Evolutionary conservation across 805 yeast species (phyloP).

Genomic region (Saccharomycopsis vini): DNA sequence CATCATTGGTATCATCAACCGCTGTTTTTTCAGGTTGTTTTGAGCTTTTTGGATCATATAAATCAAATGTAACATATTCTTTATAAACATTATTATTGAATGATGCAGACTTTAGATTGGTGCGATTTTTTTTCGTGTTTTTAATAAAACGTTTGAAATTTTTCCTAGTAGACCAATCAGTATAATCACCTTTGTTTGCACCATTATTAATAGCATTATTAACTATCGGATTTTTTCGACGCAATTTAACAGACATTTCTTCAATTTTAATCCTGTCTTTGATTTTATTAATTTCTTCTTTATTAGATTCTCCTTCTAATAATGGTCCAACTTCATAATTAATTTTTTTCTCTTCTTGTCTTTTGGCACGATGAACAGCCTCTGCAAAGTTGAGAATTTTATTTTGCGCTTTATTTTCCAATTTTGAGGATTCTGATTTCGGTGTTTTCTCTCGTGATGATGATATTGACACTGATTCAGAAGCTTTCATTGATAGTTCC

Average conservation of each 20-base stretch:
- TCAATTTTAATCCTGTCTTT: constrained; percentile 2
- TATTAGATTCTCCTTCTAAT: neutral
- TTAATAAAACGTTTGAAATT: constrained; percentile 8
- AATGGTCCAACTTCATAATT: constrained; percentile 4
- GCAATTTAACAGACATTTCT: neutral
- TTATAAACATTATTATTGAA: neutral
- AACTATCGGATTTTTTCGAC: neutral
- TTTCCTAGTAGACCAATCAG: constrained; percentile 6
- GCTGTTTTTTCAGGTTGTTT: too few relatives aligned
- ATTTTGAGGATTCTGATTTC: neutral
- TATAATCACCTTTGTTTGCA: neutral
- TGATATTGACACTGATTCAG: too few relatives aligned
- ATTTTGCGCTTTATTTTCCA: neutral
- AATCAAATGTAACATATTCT: neutral
- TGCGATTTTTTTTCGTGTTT: neutral
- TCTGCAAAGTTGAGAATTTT: constrained; percentile 4
- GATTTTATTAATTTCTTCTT: constrained; percentile 6
- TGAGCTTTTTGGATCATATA: too few relatives aligned
- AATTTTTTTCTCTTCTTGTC: constrained; percentile 2
- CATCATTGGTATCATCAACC: too few relatives aligned
- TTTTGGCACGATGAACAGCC: constrained; percentile 7
- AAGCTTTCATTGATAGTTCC: neutral
- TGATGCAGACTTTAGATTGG: too few relatives aligned
- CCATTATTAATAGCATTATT: neutral
- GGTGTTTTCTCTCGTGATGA: neutral